These are phyloP conservation scores for Eutrema yunnanense DNA, from an alignment of 345 rosid genomes.

Conservation along the genomic window DNA sequence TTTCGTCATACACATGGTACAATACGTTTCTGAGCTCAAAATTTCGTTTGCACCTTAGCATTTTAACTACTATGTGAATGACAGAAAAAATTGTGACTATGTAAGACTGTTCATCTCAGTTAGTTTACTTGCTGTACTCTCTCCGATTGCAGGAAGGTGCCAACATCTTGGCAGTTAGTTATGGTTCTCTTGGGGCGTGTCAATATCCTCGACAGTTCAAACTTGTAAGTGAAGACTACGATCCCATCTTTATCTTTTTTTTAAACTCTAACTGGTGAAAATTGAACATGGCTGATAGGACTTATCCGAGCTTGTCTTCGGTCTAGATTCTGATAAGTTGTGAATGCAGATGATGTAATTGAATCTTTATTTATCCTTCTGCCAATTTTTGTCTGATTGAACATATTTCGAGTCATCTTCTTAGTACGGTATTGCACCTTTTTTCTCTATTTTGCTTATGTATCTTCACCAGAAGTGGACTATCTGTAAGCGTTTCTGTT, in stretches of 20 bases:
- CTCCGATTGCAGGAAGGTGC: conserved; percentile 3
- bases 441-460: not conserved
- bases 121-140: not conserved
- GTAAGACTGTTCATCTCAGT: not conserved
- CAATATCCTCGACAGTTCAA: conserved; percentile 9
- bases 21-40: not conserved
- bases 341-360: not conserved
- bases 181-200: conserved; percentile 11
- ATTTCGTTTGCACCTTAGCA: not conserved
- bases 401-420: not conserved
- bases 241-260: not conserved
- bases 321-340: not conserved
- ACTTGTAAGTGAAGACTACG: conserved; percentile 5
- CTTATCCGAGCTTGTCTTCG: not conserved
- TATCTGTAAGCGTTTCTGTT: not conserved
- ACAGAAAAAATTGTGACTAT: not conserved
- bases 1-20: conserved; percentile 78
- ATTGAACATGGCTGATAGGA: not conserved
- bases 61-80: not conserved
- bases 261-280: not conserved
- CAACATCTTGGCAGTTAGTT: conserved; percentile 8
- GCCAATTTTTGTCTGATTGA: not conserved
- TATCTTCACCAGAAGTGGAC: not conserved
- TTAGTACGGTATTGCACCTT: not conserved
- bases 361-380: not conserved